Evolutionary conservation across 352 stramenopile genomes (phyloP).

Genomic region (Globisporangium recalcitrans): DNA sequence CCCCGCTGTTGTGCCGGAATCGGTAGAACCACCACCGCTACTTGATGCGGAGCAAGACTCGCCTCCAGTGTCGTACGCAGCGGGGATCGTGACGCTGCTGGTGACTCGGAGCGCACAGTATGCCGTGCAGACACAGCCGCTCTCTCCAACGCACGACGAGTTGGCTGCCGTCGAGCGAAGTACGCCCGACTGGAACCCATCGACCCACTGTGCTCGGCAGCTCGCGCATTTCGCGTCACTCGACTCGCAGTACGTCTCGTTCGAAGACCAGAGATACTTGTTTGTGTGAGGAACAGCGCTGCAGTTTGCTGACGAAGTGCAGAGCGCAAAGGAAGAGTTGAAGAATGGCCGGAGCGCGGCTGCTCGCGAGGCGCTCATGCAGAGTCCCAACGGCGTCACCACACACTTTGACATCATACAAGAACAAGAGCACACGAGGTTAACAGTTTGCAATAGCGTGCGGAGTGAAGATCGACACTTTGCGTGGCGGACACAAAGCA

Average conservation of each 20-base stretch:
- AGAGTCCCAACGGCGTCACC: background rate
- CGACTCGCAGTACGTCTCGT: background rate
- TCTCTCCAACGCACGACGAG: background rate
- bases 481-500: too few relatives aligned
- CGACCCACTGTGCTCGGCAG: background rate
- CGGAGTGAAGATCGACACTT: too few relatives aligned
- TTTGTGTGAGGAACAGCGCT: background rate
- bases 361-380: background rate
- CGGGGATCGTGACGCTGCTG: background rate
- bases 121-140: background rate
- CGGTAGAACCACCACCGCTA: background rate
- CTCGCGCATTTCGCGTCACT: background rate
- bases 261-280: background rate
- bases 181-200: background rate
- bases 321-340: background rate
- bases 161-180: background rate
- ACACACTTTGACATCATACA: background rate
- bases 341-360: background rate
- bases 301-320: background rate
- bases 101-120: background rate
- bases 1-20: background rate
- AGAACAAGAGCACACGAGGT: background rate
- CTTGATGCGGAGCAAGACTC: background rate
- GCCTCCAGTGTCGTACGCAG: background rate
- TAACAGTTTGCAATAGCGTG: too few relatives aligned